Conservation (phyloP, 176 grass and related monocot species). For the Hsuehochloa calcarea region DNA sequence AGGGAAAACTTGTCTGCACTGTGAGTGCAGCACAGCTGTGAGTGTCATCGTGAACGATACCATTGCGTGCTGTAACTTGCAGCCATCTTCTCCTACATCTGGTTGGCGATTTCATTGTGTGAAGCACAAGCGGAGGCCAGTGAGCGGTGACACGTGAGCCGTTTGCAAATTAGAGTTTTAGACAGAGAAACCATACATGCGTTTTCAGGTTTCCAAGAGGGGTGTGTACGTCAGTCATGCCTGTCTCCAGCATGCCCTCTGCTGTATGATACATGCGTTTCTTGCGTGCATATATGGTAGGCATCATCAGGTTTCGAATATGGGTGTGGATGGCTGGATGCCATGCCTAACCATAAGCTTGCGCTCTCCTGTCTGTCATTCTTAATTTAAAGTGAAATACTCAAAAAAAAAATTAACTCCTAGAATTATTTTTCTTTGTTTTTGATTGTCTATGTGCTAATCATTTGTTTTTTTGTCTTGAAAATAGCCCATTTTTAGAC, state of each 20-base stretch:
- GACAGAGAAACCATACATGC: neutral
- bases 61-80: neutral
- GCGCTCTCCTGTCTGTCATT: no score
- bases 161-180: neutral
- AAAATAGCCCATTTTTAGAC: no score
- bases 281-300: no score
- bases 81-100: conserved; percentile 8
- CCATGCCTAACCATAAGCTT: no score
- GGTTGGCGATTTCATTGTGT: neutral
- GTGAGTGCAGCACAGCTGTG: conserved; percentile 36
- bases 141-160: neutral
- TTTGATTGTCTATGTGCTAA: no score
- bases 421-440: no score
- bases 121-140: neutral
- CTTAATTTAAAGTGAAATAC: no score
- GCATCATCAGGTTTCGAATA: no score
- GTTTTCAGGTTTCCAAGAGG: neutral
- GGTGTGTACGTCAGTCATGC: neutral
- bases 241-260: neutral
- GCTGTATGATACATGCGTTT: no score
- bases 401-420: no score
- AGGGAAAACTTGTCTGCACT: neutral
- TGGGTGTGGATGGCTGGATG: no score
- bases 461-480: no score
- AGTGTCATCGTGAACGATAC: neutral